Evolutionary conservation across 2,329 filamentous ascomycete genomes (phyloP).

Genomic region (Hypoxylon sp.): DNA sequence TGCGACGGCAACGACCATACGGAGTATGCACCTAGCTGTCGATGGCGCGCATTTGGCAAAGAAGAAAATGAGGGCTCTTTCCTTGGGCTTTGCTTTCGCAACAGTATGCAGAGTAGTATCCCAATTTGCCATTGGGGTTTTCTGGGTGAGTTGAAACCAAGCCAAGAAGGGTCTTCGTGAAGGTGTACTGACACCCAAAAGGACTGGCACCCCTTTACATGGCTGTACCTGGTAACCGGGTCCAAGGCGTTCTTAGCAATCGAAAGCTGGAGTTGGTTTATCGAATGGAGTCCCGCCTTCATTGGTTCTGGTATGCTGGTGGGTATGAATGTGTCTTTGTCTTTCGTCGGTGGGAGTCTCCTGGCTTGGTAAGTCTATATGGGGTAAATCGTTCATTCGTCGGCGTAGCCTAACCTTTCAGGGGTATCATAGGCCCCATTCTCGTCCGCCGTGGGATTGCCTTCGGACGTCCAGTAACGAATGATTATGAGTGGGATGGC

Average conservation of each 20-base stretch:
- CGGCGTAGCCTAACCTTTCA: background rate
- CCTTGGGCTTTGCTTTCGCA: conserved; percentile 57
- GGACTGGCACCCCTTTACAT: background rate
- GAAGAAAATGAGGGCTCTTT: conserved; percentile 59
- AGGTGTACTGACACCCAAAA: background rate
- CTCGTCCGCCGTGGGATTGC: conserved; percentile 55
- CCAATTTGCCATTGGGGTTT: background rate
- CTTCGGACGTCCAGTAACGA: conserved; percentile 52
- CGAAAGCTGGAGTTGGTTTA: conserved; percentile 66
- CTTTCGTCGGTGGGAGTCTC: conserved; percentile 61
- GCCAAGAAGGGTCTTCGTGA: background rate
- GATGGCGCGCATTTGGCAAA: conserved; percentile 59
- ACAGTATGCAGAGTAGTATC: background rate
- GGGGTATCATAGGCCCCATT: background rate
- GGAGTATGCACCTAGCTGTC: conserved; percentile 60
- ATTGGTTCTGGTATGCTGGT: conserved; percentile 64
- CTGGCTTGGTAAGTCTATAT: conserved; percentile 47
- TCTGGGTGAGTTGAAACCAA: background rate
- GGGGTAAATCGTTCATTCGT: background rate
- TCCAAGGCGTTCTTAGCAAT: background rate
- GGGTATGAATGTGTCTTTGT: conserved; percentile 63
- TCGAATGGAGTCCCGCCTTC: conserved; percentile 65
- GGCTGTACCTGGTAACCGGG: background rate
- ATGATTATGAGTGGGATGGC: background rate
- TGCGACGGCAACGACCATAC: conserved; percentile 65